Evolutionary conservation across 2,329 filamentous ascomycete genomes (phyloP), one percentile per base, ranked within the genome.

Genomic region (Nannizziopsis barbatae): DNA sequence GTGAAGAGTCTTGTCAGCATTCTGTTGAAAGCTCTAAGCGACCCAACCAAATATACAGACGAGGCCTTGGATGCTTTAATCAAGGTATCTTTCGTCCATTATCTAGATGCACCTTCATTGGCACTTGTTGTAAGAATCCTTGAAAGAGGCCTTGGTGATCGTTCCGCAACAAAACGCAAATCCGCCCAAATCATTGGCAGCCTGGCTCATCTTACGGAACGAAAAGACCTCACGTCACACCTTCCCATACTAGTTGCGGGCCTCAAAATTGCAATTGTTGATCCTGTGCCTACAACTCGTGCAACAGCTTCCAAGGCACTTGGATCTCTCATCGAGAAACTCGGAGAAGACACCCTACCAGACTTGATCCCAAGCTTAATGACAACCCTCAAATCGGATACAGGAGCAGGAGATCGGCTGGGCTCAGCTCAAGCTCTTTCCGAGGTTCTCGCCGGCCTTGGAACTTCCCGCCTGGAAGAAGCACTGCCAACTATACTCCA

Each of bases 1-100:
- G 86, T 98, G 62, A 95, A 95, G 76, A 79, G 83, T 55, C 75
- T 96, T 11, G 90, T 96, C 50, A 83, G 84, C 58, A 84, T 95
- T 49, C 77, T 98, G 31, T 81, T 98, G 57, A 96, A 95, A 69
- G 93, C 92, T 53, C 79, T 98, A 51, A 98, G 92, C 60, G 92
- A 98, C 63, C 89, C 92, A 1, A 98, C 90, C 0, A 96, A 92
- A 63, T 87, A 95, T 69, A 98, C 93, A 0, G 90, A 98, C 60
- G 86, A 93, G 56, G 92, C 92, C 12, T 74, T 98, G 52, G 90
- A 98, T 64, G 75, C 87, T 0, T 77, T 98, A 50, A 95, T 98
- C 72, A 95, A 95, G 70, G 86, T 98, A n/a, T 88, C 88, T 42
- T 98, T 98, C 63, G 82, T 95, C 11, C 92, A 98, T 68, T 98